Evolutionary conservation across 108 stramenopile species (phyloP).

Genomic region (Skeletonema grethae): DNA sequence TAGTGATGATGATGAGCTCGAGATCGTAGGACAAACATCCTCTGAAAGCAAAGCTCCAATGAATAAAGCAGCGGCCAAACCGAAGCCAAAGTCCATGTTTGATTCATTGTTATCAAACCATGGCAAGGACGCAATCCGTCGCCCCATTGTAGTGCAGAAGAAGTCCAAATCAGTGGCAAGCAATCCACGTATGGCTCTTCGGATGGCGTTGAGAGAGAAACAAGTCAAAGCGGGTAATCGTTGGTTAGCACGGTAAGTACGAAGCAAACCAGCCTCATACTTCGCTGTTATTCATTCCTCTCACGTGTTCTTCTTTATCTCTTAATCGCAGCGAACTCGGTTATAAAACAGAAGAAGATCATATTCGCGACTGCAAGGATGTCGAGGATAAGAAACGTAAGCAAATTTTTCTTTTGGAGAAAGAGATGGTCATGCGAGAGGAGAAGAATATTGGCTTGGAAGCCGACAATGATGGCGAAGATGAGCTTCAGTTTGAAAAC

Average conservation of each 20-base stretch:
- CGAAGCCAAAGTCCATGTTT: slow-evolving; percentile 14
- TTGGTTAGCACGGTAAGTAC: slow-evolving; percentile 75
- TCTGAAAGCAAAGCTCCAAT: neutral
- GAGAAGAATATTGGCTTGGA: neutral
- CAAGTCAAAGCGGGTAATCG: slow-evolving; percentile 68
- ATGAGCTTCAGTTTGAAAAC: slow-evolving; percentile 17
- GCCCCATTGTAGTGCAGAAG: neutral
- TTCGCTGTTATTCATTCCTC: neutral
- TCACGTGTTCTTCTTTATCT: neutral
- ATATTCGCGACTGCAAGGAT: slow-evolving; percentile 74
- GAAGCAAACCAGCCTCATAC: neutral
- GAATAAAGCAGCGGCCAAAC: neutral
- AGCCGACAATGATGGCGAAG: slow-evolving; percentile 25
- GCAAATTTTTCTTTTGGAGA: slow-evolving; percentile 53
- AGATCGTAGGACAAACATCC: slow-evolving; percentile 15
- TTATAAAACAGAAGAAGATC: slow-evolving; percentile 82
- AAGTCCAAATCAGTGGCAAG: slow-evolving; percentile 10
- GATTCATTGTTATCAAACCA: slow-evolving; percentile 28
- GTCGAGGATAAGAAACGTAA: slow-evolving; percentile 69
- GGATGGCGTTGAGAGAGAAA: slow-evolving; percentile 58
- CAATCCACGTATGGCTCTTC: slow-evolving; percentile 48
- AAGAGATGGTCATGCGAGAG: slow-evolving; percentile 43
- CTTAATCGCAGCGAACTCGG: slow-evolving; percentile 66
- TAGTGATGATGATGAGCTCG: slow-evolving; percentile 50
- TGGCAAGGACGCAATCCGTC: neutral